Evolutionary conservation across 169 alveolate species (phyloP), one percentile per base, ranked within the genome.

Genomic region (Plasmodium fragile): DNA sequence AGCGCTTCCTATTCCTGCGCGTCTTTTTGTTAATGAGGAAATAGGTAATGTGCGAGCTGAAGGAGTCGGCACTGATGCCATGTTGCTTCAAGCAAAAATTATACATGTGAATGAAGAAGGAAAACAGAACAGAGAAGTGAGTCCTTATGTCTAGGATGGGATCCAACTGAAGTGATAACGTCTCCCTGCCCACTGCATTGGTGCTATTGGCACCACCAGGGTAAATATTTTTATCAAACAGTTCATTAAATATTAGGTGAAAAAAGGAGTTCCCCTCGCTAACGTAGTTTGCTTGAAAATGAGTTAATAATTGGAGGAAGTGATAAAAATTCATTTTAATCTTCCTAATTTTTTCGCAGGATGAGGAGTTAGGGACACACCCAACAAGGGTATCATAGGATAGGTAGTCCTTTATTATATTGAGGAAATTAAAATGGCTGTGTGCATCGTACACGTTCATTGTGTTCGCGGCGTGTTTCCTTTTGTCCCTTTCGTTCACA

Each of bases 101-200:
- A 30, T 89, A 89, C 94, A 89, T 89, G 72, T 89, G 82, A 39
- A 89, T 16, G 28, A 89, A 59, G 71, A 89, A 89, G 71, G 83
- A 78, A 59, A 77, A 89, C 52, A 79, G 30, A 59, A 89, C 49
- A 30, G 30, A 4, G 43, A 36, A 30, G 72, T 89, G 81, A 5
- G 79, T 89, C 71, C 77, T 78, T 69, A 89, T 69, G 71, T 89
- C 73, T 34, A 89, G 34, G 6, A 70, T 25, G 49, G 79, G 77
- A 32, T 59, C 28, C 28, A 59, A 4, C n/a, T 39, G 59, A 78
- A 36, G 32, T 7, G 69, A 45, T 2, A 6, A 5, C 4, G n/a
- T n/a, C 22, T 83, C 3, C 78, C 13, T 73, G 25, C 52, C 34
- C 65, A 83, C 16, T 43, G 55, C n/a, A 28, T 53, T 39, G 25